phyloP scores from a whole-genome alignment of 495 filamentous ascomycete genomes.

The Aspergillus leporis region DNA sequence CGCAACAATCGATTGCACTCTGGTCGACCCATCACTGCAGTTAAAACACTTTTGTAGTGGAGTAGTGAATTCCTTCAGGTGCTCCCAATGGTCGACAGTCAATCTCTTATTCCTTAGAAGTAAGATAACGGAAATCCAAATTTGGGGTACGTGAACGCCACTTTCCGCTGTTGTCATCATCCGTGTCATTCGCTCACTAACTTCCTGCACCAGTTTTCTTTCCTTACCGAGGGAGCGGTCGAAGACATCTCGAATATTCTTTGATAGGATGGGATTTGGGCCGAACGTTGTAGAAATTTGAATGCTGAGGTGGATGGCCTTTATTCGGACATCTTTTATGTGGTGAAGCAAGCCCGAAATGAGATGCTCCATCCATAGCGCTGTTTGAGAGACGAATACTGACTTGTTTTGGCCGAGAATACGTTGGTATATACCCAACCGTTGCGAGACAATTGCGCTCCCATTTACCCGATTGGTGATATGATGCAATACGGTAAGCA shows the following conservation, averaged over 20 bases:
- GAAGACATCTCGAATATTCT: conserved; percentile 66
- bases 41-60: conserved; percentile 86
- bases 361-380: conserved; percentile 74
- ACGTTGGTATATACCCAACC: conserved; percentile 73
- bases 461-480: conserved; percentile 76
- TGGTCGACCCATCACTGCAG: conserved; percentile 68
- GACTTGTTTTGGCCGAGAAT: conserved; percentile 67
- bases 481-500: conserved; percentile 66
- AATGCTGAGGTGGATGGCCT: conserved; percentile 72
- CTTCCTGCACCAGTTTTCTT: conserved; percentile 61
- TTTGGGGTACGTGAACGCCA: conserved; percentile 70
- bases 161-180: conserved; percentile 69
- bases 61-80: conserved; percentile 67
- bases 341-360: conserved; percentile 77
- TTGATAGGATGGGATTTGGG: conserved; percentile 61
- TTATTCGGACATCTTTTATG: conserved; percentile 69
- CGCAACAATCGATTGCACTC: conserved; percentile 72
- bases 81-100: conserved; percentile 70
- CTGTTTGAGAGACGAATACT: conserved; percentile 59
- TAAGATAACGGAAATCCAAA: conserved; percentile 82
- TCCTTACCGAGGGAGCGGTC: conserved; percentile 55
- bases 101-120: conserved; percentile 64
- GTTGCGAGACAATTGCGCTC: conserved; percentile 70
- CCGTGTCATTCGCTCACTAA: conserved; percentile 64
- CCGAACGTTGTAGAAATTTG: conserved; percentile 65